These are phyloP conservation scores for Capsicum chinense DNA, from an alignment of 257 asterid genomes.

Conservation along the genomic window DNA sequence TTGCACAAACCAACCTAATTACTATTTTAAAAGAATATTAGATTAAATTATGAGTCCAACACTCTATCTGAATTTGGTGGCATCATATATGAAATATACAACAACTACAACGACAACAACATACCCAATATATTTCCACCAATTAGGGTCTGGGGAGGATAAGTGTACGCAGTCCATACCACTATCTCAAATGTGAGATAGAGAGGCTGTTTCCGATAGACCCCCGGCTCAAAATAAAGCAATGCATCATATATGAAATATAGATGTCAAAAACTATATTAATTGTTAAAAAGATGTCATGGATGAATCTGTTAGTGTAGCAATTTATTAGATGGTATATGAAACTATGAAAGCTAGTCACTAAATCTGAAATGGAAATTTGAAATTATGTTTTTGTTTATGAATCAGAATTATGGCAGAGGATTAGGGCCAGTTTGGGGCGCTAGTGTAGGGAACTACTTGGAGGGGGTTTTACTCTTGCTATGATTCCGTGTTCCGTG, in stretches of 20 bases:
- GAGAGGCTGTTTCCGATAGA: no score
- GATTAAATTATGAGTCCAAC: conserved; percentile 10
- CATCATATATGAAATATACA: background rate
- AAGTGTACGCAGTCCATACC: no score
- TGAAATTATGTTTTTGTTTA: background rate
- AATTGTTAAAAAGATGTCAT: background rate
- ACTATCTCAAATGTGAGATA: no score
- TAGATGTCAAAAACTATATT: background rate
- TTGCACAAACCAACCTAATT: background rate
- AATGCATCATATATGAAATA: background rate
- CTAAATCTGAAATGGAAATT: background rate
- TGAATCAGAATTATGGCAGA: background rate
- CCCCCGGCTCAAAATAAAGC: no score
- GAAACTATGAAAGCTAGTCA: background rate
- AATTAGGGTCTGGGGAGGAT: no score
- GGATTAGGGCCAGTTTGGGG: no score
- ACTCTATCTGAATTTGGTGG: conserved; percentile 9
- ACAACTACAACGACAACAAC: no score
- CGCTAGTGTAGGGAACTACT: no score
- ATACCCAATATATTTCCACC: no score
- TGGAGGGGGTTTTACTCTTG: no score
- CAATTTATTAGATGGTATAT: background rate
- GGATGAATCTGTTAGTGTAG: background rate
- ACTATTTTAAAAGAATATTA: background rate
- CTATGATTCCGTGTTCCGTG: no score